Conservation (phyloP, 257 asterid species). For the Coffea eugenioides region DNA sequence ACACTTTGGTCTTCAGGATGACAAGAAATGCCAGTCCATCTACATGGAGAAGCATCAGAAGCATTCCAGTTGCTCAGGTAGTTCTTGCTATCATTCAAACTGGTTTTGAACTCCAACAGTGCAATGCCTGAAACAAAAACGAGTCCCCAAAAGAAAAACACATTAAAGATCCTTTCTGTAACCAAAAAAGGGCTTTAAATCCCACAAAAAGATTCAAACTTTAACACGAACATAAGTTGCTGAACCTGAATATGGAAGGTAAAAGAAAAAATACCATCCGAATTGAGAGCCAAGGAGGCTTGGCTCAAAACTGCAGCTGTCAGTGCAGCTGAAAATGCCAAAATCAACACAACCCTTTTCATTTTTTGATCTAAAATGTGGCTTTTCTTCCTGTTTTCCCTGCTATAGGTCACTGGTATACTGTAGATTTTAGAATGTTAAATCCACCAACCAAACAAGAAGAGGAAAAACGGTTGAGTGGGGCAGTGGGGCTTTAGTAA, state of each 20-base stretch:
- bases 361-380: slow-evolving; percentile 37
- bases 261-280: slow-evolving; percentile 61
- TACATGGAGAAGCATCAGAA: slow-evolving; percentile 73
- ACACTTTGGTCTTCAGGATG: slow-evolving; percentile 73
- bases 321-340: slow-evolving; percentile 42
- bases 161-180: slow-evolving; percentile 8
- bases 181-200: slow-evolving; percentile 8
- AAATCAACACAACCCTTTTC: slow-evolving; percentile 44
- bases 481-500: slow-evolving; percentile 33
- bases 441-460: slow-evolving; percentile 21
- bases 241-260: neutral
- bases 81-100: slow-evolving; percentile 77
- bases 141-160: neutral
- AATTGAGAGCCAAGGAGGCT: slow-evolving; percentile 58
- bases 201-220: slow-evolving; percentile 5
- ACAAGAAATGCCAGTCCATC: slow-evolving; percentile 91
- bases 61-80: slow-evolving; percentile 70
- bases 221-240: neutral
- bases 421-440: slow-evolving; percentile 16
- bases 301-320: slow-evolving; percentile 45
- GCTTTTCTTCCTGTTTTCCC: neutral
- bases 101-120: slow-evolving; percentile 76
- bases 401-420: neutral
- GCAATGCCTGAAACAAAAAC: slow-evolving; percentile 51
- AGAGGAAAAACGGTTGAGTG: slow-evolving; percentile 25